Conservation (phyloP, 192 early-diverging fungal genomes). For the Coemansia sp. region DNA sequence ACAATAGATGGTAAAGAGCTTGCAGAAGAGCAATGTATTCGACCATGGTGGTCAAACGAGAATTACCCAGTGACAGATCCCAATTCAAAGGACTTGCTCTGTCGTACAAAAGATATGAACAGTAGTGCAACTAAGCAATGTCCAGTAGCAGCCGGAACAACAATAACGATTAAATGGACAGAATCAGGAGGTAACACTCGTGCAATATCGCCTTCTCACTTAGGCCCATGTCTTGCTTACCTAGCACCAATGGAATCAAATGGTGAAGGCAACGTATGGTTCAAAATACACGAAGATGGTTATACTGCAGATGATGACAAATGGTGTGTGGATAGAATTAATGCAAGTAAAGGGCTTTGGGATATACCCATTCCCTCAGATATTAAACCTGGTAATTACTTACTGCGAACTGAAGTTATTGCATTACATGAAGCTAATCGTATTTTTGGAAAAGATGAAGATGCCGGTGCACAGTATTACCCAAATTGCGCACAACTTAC, state of each 20-base stretch:
- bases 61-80: constrained; percentile 21
- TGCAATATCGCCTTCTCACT: constrained; percentile 20
- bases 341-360: constrained; percentile 10
- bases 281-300: constrained; percentile 26
- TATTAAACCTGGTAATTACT: constrained; percentile 21
- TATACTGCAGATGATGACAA: background rate
- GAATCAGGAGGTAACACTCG: background rate
- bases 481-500: constrained; percentile 29
- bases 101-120: constrained; percentile 12
- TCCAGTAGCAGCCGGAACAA: constrained; percentile 14
- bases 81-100: constrained; percentile 6
- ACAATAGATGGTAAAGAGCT: no score
- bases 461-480: constrained; percentile 25
- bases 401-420: constrained; percentile 25
- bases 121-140: background rate
- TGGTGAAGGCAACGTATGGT: constrained; percentile 15
- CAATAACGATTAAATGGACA: constrained; percentile 1
- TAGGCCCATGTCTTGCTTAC: constrained; percentile 23
- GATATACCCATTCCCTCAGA: constrained; percentile 17
- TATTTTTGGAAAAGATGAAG: background rate
- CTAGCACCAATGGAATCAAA: constrained; percentile 12
- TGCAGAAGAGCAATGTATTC: no score
- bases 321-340: constrained; percentile 26
- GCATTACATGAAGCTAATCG: constrained; percentile 19
- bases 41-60: background rate